Conservation (phyloP, 176 grass and related monocot genomes). For the Hordeum vulgare region DNA sequence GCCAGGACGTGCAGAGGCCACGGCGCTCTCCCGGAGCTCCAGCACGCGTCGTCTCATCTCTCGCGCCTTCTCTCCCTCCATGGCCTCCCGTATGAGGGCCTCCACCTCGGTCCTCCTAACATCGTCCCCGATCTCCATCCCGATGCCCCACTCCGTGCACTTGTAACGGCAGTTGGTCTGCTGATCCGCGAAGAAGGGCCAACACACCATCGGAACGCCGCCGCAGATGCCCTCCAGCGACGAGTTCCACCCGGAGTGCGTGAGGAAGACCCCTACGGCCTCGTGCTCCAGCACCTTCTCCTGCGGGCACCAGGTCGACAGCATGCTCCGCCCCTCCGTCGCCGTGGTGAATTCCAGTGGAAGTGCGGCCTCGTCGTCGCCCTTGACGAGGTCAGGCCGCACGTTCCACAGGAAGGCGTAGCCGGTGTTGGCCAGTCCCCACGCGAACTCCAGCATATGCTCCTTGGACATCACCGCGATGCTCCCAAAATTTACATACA, state of each 20-base stretch:
- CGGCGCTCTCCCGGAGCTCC: not conserved
- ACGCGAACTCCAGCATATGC: constrained; percentile 46
- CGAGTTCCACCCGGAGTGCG: constrained; percentile 85
- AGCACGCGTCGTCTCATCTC: not conserved
- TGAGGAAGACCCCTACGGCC: constrained; percentile 64
- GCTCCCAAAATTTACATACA: not conserved
- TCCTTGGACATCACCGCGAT: constrained; percentile 17
- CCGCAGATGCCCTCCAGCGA: constrained; percentile 45
- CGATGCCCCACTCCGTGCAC: constrained; percentile 37
- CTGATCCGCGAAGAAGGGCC: constrained; percentile 63
- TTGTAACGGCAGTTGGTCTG: constrained; percentile 60
- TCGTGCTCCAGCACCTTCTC: constrained; percentile 32
- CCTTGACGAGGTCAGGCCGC: not conserved
- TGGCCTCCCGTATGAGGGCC: not conserved
- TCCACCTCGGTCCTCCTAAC: not conserved
- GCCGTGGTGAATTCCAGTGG: not conserved
- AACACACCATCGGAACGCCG: constrained; percentile 42
- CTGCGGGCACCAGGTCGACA: constrained; percentile 41
- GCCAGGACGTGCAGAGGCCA: not conserved
- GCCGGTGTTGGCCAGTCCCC: constrained; percentile 40
- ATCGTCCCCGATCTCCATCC: constrained; percentile 21
- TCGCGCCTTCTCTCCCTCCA: not conserved
- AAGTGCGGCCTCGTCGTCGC: not conserved
- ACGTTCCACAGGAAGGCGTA: constrained; percentile 47
- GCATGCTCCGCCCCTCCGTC: not conserved